Percentiles rank a stretch among this genome's conserved stretches.
phyloP scores from a whole-genome alignment of 257 asterid genomes.

The Gardenia jasminoides region DNA sequence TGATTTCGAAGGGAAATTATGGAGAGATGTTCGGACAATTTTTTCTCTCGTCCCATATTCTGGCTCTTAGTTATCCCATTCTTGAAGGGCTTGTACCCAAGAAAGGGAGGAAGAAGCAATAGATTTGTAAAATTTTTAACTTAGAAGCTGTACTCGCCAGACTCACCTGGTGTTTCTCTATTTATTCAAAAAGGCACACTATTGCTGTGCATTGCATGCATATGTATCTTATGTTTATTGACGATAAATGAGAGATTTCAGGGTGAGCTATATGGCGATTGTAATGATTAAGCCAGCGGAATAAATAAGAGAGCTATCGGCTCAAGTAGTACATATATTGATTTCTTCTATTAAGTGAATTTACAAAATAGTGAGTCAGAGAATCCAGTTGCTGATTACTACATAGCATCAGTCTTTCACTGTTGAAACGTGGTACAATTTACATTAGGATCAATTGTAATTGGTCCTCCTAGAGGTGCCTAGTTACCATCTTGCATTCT shows the following conservation, averaged over 20 bases:
- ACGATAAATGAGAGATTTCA: background rate
- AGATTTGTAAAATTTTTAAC: background rate
- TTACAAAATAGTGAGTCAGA: too few species aligned
- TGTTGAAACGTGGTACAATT: too few species aligned
- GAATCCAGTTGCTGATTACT: too few species aligned
- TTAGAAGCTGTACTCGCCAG: too few species aligned
- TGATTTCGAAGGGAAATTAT: constrained; percentile 35
- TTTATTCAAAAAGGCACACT: background rate
- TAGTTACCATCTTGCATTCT: too few species aligned
- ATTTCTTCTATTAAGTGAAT: too few species aligned
- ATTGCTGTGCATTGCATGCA: background rate
- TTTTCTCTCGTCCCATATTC: constrained; percentile 46
- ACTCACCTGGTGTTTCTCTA: background rate
- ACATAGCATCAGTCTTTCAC: too few species aligned
- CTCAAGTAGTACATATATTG: too few species aligned
- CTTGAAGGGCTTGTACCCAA: constrained; percentile 58
- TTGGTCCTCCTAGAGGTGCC: too few species aligned
- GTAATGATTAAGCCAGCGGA: too few species aligned
- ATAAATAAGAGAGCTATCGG: too few species aligned
- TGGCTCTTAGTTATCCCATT: constrained; percentile 61
- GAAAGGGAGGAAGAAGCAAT: constrained; percentile 39
- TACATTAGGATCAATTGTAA: too few species aligned
- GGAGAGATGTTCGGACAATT: constrained; percentile 75
- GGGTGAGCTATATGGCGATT: background rate
- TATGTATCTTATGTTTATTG: background rate